Evolutionary conservation across 331 rosid genomes (phyloP).

Genomic region (Phaseolus coccineus): DNA sequence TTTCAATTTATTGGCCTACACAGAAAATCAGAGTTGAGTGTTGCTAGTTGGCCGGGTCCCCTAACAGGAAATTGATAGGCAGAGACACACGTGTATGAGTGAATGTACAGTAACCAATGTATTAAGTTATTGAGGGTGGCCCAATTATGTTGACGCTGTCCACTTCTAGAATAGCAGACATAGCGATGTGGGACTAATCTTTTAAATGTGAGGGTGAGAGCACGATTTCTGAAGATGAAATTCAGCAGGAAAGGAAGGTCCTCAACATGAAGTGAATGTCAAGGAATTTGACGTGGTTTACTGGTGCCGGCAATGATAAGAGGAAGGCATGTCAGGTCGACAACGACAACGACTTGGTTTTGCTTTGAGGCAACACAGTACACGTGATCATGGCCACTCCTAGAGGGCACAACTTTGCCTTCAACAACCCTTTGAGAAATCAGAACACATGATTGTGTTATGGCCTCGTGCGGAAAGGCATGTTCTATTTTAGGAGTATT

Average conservation of each 20-base stretch:
- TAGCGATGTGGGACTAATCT: slow-evolving; percentile 44
- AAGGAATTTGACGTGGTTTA: slow-evolving; percentile 43
- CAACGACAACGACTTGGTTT: slow-evolving; percentile 38
- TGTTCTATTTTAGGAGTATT: slow-evolving; percentile 20
- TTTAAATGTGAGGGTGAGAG: slow-evolving; percentile 39
- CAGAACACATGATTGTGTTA: slow-evolving; percentile 30
- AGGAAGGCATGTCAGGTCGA: slow-evolving; percentile 54
- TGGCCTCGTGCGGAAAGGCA: slow-evolving; percentile 48
- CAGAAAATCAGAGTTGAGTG: background rate
- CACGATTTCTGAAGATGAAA: background rate
- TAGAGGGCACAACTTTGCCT: slow-evolving; percentile 13
- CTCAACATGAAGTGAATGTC: slow-evolving; percentile 16
- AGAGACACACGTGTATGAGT: slow-evolving; percentile 42
- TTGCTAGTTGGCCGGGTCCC: slow-evolving; percentile 47
- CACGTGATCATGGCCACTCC: slow-evolving; percentile 55
- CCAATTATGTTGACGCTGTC: slow-evolving; percentile 49
- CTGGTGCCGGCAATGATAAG: slow-evolving; percentile 54
- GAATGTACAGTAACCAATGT: slow-evolving; percentile 13
- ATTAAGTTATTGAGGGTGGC: slow-evolving; percentile 3
- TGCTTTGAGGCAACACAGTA: slow-evolving; percentile 40
- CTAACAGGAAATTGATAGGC: background rate
- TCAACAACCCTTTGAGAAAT: slow-evolving; percentile 16
- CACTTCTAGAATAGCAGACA: background rate
- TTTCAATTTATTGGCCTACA: background rate
- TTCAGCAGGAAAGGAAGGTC: slow-evolving; percentile 5